Evolutionary conservation across 2,329 filamentous ascomycete genomes (phyloP).

Genomic region (Botrytis byssoidea): DNA sequence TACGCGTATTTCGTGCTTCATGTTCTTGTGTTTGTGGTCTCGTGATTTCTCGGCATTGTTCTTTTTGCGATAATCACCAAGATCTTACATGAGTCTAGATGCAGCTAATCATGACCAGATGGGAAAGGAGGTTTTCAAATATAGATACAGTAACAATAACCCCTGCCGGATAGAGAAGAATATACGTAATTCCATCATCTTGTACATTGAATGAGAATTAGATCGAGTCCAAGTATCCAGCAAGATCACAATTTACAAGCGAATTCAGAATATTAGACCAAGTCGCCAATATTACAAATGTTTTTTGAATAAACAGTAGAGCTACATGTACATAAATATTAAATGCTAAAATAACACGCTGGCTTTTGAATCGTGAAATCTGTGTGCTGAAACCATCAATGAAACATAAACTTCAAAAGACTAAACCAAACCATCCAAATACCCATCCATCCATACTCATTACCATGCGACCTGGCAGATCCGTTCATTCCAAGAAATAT

Average conservation of each 20-base stretch:
- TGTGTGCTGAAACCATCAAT: not conserved
- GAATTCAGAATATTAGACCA: not conserved
- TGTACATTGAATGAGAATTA: not conserved
- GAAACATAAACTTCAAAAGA: not conserved
- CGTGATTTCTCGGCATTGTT: not conserved
- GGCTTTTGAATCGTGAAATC: not conserved
- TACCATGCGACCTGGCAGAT: conserved; percentile 47
- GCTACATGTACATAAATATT: not conserved
- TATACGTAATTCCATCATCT: rapidly evolving
- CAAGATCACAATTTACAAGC: not conserved
- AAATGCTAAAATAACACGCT: not conserved
- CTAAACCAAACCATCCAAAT: not conserved
- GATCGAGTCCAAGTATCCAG: not conserved
- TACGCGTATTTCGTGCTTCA: not conserved
- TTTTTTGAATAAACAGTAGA: not conserved
- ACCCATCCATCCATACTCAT: not conserved
- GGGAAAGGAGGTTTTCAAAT: not conserved
- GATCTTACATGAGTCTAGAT: not conserved
- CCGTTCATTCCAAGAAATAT: conserved; percentile 58
- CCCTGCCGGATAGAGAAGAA: not conserved
- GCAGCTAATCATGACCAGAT: not conserved
- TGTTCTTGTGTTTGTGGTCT: not conserved
- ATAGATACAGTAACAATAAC: not conserved
- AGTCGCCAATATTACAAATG: not conserved
- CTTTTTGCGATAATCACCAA: not conserved